Base-by-base conservation (phyloP, 495 filamentous ascomycete species). In the Penicillium flavigenum region DNA sequence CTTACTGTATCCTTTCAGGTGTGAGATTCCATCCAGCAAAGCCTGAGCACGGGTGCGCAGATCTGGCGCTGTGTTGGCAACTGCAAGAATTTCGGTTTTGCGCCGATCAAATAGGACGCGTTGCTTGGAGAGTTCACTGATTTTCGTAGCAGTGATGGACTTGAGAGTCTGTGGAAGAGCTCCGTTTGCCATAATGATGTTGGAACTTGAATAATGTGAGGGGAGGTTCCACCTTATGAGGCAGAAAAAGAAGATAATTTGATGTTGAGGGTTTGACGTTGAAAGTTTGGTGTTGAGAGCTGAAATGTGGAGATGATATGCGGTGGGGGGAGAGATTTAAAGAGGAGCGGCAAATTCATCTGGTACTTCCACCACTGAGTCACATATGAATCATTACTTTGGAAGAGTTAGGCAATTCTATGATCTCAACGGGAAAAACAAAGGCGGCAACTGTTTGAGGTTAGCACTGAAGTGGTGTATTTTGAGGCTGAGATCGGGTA, bases 141-240 rank as follows among this genome's bases (percentile, higher is more conserved):
- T 79, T 63, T 89, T 89, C 44, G 82, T 85, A 29, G 72, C 72
- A 20, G 85, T 89, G 70, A 89, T 87, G 10, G 83, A 82, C 58
- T 82, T 80, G 17, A 89, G 75, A 16, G 84, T 86, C 63, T 84
- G 77, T 8, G 85, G 85, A 56, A 87, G 73, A 55, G 72, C 72
- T 26, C 63, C 45, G 42, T 54, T 57, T 31, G 69, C 38, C 71
- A 74, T 77, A 32, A 32, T 57, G 50, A n/a, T 12, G 12, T 32
- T 11, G 29, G 11, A 6, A 7, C 11, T 49, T 5, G 1, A 11
- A 10, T 11, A 12, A 39, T 24, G 14, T 3, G 32, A n/a, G 31
- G 9, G 11, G 4, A 34, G 31, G 10, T 12, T 34, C 0, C 31
- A 14, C 31, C 10, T 12, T 34, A 12, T 12, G 36, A 39, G 2